Percentiles rank a stretch among this genome's conserved stretches.
Conservation (phyloP, 1,284 basidiomycete genomes). For the Leccinum solheimii region DNA sequence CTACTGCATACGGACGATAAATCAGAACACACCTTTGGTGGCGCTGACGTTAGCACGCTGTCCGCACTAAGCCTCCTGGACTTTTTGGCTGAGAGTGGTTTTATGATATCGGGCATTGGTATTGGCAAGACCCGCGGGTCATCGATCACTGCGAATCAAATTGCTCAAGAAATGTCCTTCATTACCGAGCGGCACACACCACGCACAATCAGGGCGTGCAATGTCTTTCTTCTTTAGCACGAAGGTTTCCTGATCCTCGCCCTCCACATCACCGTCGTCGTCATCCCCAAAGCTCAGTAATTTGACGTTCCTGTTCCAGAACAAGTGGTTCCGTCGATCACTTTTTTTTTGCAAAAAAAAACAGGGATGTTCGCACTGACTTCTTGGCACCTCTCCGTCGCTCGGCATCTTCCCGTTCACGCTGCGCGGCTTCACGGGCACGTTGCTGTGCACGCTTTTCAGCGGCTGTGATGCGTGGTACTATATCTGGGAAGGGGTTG, state of each 20-base stretch:
- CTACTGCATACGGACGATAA: not conserved
- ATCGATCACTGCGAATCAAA: conserved; percentile 51
- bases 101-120: conserved; percentile 24
- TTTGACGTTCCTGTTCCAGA: conserved; percentile 70
- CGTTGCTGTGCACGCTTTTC: conserved; percentile 83
- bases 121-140: conserved; percentile 34
- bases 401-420: conserved; percentile 75
- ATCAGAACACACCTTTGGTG: conserved; percentile 21
- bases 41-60: not conserved
- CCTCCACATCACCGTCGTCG: conserved; percentile 49
- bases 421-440: conserved; percentile 73
- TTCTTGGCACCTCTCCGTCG: conserved; percentile 81
- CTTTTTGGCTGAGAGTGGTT: conserved; percentile 19
- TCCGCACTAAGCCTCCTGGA: conserved; percentile 4
- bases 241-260: conserved; percentile 50
- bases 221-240: conserved; percentile 77
- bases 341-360: not conserved
- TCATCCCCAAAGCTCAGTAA: conserved; percentile 87
- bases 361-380: conserved; percentile 42
- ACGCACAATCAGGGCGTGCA: conserved; percentile 77
- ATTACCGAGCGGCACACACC: not conserved
- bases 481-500: conserved; percentile 93
- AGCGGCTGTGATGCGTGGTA: conserved; percentile 93
- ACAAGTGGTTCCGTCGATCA: not conserved
- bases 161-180: not conserved